A percentile compares a stretch with the other conserved stretches of the same genome.
These are phyloP conservation scores for Trichoderma virens DNA, from an alignment of 495 filamentous ascomycete species.

Conservation along the genomic window DNA sequence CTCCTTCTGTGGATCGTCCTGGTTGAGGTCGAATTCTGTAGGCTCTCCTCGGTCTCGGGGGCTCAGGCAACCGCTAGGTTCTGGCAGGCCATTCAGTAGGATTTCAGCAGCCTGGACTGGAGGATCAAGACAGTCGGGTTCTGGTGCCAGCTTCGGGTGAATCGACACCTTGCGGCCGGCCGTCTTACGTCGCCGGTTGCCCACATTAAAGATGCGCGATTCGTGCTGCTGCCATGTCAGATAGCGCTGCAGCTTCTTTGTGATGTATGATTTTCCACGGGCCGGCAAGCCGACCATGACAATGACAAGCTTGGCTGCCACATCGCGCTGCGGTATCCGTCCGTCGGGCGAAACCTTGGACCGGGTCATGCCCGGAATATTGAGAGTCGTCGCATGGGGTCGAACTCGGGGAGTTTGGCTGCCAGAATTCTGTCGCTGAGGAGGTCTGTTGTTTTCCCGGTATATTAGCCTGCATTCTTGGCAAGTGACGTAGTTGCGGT, in stretches of 20 bases:
- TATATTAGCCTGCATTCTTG: too few relatives aligned
- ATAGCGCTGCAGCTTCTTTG: constrained; percentile 93
- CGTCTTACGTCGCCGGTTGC: constrained; percentile 75
- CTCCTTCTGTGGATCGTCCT: constrained; percentile 29
- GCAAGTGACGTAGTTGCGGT: too few relatives aligned
- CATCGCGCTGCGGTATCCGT: constrained; percentile 81
- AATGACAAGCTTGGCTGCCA: constrained; percentile 92
- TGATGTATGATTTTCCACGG: constrained; percentile 94
- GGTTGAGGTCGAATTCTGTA: constrained; percentile 27
- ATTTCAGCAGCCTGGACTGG: constrained; percentile 40
- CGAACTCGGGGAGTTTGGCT: constrained; percentile 52
- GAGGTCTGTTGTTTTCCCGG: constrained; percentile 32
- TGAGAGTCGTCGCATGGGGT: constrained; percentile 73
- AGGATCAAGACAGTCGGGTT: constrained; percentile 21
- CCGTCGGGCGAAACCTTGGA: constrained; percentile 93
- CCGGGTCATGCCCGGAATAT: constrained; percentile 81
- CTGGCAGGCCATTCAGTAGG: constrained; percentile 35
- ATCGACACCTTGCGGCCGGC: constrained; percentile 40
- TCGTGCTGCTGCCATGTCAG: constrained; percentile 96
- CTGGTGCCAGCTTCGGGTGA: constrained; percentile 10
- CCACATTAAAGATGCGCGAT: constrained; percentile 93
- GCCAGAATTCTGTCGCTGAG: constrained; percentile 52
- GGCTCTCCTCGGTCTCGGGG: constrained; percentile 19
- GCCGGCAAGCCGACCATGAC: constrained; percentile 97
- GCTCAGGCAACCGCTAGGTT: constrained; percentile 15